These are phyloP conservation scores for Aspergillus alliaceus DNA, from an alignment of 2,329 filamentous ascomycete species.

Conservation along the genomic window DNA sequence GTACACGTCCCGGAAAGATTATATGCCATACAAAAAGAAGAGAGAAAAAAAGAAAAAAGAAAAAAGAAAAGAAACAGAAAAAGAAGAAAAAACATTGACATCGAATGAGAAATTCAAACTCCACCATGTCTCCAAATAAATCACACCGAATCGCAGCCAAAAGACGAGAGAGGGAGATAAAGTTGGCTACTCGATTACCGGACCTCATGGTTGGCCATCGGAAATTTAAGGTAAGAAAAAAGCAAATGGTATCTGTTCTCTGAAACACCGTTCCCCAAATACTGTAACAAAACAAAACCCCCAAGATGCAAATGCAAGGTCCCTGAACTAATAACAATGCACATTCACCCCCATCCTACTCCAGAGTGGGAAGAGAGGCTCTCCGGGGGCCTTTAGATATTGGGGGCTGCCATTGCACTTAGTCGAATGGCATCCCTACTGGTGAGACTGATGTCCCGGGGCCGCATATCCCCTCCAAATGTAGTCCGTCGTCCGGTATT, in stretches of 20 bases:
- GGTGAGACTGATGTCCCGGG: slow-evolving; percentile 39
- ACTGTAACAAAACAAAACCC: slow-evolving; percentile 5
- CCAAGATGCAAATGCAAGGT: slow-evolving; percentile 15
- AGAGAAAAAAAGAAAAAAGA: background rate
- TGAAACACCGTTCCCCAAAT: slow-evolving; percentile 25
- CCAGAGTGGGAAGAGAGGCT: slow-evolving; percentile 29
- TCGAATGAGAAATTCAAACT: slow-evolving; percentile 5
- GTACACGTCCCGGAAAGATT: slow-evolving; percentile 25
- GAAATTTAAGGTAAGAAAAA: slow-evolving; percentile 11
- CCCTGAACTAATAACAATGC: slow-evolving; percentile 9
- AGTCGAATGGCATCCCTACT: slow-evolving; percentile 40
- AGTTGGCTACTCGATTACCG: slow-evolving; percentile 7
- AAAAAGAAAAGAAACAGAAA: too few relatives aligned
- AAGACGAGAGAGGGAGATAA: slow-evolving; percentile 6
- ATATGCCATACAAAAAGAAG: slow-evolving; percentile 20
- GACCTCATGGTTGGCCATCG: slow-evolving; percentile 16
- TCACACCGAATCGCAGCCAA: slow-evolving; percentile 4
- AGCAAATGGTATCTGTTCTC: slow-evolving; percentile 32
- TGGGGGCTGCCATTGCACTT: slow-evolving; percentile 38
- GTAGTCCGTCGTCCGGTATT: slow-evolving; percentile 44
- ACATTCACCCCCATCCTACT: slow-evolving; percentile 21
- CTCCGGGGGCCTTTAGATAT: slow-evolving; percentile 31
- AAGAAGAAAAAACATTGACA: slow-evolving; percentile 12
- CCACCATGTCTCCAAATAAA: slow-evolving; percentile 12
- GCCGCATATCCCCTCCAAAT: slow-evolving; percentile 41